A percentile compares a stretch with the other conserved stretches of the same genome.
phyloP scores from a whole-genome alignment of 202 grass and related monocot genomes.

The Schoenoplectus tabernaemontani region DNA sequence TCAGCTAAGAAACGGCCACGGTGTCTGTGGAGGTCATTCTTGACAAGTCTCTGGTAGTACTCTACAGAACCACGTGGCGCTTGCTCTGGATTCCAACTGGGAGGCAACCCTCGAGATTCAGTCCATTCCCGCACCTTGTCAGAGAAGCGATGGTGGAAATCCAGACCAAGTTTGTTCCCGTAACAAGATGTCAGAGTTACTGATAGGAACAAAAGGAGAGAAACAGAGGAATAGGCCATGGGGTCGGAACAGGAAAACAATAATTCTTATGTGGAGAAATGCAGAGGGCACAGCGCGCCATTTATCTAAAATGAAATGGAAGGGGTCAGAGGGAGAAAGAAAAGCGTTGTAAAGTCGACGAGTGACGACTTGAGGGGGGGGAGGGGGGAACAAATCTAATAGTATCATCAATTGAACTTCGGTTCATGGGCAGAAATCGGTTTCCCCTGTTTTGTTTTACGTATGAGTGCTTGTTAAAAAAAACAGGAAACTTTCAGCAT shows the following conservation, averaged over 20 bases:
- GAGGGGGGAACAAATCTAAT: neutral
- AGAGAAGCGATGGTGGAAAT: slow-evolving; percentile 76
- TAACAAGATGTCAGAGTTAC: neutral
- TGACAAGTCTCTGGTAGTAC: slow-evolving; percentile 54
- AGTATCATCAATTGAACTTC: neutral
- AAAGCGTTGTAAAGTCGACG: neutral
- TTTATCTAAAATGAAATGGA: neutral
- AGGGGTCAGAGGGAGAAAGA: neutral
- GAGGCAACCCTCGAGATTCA: slow-evolving; percentile 27
- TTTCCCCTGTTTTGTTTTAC: no score
- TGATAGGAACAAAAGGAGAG: neutral
- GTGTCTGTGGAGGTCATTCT: slow-evolving; percentile 45
- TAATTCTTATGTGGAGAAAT: neutral
- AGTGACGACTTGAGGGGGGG: neutral
- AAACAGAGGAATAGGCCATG: slow-evolving; percentile 21
- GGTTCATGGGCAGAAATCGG: no score
- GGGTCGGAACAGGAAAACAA: neutral
- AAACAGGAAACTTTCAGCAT: neutral
- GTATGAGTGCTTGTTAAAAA: no score
- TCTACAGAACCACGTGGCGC: slow-evolving; percentile 30
- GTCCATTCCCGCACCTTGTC: slow-evolving; percentile 51
- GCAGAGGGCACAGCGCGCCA: neutral
- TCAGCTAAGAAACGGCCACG: slow-evolving; percentile 27
- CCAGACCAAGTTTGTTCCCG: slow-evolving; percentile 22
- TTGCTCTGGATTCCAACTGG: slow-evolving; percentile 15